These are phyloP conservation scores for Lodderomyces theae DNA, from an alignment of 1,139 yeast genomes.

Conservation along the genomic window DNA sequence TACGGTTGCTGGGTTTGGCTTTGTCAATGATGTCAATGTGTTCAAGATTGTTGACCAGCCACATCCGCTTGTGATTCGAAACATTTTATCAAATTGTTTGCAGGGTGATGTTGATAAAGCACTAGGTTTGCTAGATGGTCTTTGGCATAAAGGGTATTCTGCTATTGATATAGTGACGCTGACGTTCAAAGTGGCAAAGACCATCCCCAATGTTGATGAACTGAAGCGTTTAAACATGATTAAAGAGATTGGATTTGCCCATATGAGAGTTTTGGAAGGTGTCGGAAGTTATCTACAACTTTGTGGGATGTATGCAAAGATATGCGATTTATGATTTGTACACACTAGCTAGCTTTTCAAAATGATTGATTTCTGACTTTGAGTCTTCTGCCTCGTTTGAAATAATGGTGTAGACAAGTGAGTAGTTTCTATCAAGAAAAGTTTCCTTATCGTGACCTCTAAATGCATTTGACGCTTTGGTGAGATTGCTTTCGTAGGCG, in stretches of 20 bases:
- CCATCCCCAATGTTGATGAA: conserved; percentile 66
- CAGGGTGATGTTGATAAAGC: conserved; percentile 62
- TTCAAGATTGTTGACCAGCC: conserved; percentile 96
- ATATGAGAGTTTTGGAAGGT: conserved; percentile 91
- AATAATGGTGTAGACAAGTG: conserved; percentile 49
- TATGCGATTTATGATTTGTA: conserved; percentile 39
- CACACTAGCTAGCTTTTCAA: conserved; percentile 59
- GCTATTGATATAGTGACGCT: conserved; percentile 93
- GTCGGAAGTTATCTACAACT: conserved; percentile 84
- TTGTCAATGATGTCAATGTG: conserved; percentile 87
- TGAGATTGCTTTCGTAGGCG: conserved; percentile 76
- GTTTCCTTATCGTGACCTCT: conserved; percentile 55
- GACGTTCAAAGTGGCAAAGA: conserved; percentile 82
- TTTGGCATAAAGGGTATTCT: conserved; percentile 91
- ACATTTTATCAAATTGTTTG: conserved; percentile 60
- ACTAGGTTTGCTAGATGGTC: conserved; percentile 57
- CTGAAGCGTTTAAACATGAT: conserved; percentile 69
- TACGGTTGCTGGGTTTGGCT: conserved; percentile 90
- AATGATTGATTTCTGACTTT: conserved; percentile 58
- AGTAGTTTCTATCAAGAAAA: conserved; percentile 76
- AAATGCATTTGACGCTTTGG: conserved; percentile 54
- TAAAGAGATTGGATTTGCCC: conserved; percentile 83
- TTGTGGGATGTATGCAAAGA: conserved; percentile 76
- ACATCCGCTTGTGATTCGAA: conserved; percentile 82
- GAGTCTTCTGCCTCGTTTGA: conserved; percentile 49